phyloP scores from a whole-genome alignment of 2,329 filamentous ascomycete genomes.

The Ilyonectria mors-panacis region DNA sequence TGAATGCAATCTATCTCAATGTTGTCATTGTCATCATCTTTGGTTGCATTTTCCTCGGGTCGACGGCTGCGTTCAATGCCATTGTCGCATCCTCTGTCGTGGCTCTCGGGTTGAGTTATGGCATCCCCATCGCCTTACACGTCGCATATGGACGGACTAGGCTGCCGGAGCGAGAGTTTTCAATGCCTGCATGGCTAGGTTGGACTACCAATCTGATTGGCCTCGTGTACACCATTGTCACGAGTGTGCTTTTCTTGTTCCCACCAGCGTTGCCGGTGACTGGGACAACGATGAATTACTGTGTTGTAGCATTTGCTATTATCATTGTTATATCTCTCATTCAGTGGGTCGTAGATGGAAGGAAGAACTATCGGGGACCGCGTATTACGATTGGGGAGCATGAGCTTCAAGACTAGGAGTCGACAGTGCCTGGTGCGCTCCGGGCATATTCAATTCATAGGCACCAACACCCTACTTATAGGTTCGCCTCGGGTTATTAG shows the following conservation, averaged over 20 bases:
- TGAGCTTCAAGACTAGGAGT: slow-evolving; percentile 8
- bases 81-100: slow-evolving; percentile 81
- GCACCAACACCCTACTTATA: too few species aligned
- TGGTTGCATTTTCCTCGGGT: slow-evolving; percentile 79
- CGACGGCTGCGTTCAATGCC: slow-evolving; percentile 75
- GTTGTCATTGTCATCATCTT: slow-evolving; percentile 75
- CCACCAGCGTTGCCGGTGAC: slow-evolving; percentile 76
- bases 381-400: slow-evolving; percentile 33
- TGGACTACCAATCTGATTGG: slow-evolving; percentile 60
- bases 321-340: slow-evolving; percentile 59
- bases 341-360: slow-evolving; percentile 63
- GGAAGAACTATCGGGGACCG: slow-evolving; percentile 56
- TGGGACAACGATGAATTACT: slow-evolving; percentile 76
- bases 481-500: too few species aligned
- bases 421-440: too few species aligned
- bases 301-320: slow-evolving; percentile 62
- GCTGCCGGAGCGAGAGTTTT: slow-evolving; percentile 67
- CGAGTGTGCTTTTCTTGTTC: slow-evolving; percentile 80
- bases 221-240: slow-evolving; percentile 75
- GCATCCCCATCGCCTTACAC: slow-evolving; percentile 80
- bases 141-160: slow-evolving; percentile 74
- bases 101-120: slow-evolving; percentile 80
- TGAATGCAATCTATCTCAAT: slow-evolving; percentile 76
- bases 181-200: slow-evolving; percentile 52
- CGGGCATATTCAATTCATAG: too few species aligned